Base-by-base conservation (phyloP, 1,284 basidiomycete species). In the Moesziomyces globuligerus region DNA sequence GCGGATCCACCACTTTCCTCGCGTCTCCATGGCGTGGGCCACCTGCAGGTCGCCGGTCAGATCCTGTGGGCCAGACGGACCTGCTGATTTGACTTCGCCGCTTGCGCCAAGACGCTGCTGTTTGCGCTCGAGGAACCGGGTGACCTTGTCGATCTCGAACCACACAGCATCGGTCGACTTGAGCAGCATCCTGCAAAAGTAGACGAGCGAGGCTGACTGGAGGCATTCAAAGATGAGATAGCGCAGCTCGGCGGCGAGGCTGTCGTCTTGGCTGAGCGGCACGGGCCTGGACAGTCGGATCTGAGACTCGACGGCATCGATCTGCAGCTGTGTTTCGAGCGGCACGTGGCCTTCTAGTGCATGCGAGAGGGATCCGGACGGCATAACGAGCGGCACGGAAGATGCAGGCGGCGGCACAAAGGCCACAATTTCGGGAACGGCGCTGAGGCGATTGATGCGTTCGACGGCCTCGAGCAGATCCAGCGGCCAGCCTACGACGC, bases 381-480 rank as follows among this genome's bases (percentile, higher is more conserved):
- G 53, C 40, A 48, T 55, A 17, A 43, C 45, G 13, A 55, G 39
- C 7, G 53, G 53, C 5, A 25, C 17, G 13, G 53, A 55, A 13
- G 40, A 11, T 3, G 52, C 20, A 20, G 46, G 32, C 25, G n/a
- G 28, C 11, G 53, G 46, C 8, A 25, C 29, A 4, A 36, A 55
- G 13, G 53, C 42, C 24, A 32, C 18, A 11, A 55, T 48, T 9
- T 47, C 45, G 10, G 18, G 38, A 38, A 34, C 21, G 3, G 6
- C 1, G 46, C 43, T 54, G 40, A 48, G 23, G 13, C 39, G 40
- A 5, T 45, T 46, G 23, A 40, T 64, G 17, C 32, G 41, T 7
- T 59, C 49, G 17, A 66, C 39, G 8, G 56, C 62, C 26, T 66
- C 62, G 23, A 66, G 54, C 17, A 66, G 40, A 21, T 59, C 62